These are phyloP conservation scores for Rhizophora mangle DNA, from an alignment of 345 rosid species.

Conservation along the genomic window DNA sequence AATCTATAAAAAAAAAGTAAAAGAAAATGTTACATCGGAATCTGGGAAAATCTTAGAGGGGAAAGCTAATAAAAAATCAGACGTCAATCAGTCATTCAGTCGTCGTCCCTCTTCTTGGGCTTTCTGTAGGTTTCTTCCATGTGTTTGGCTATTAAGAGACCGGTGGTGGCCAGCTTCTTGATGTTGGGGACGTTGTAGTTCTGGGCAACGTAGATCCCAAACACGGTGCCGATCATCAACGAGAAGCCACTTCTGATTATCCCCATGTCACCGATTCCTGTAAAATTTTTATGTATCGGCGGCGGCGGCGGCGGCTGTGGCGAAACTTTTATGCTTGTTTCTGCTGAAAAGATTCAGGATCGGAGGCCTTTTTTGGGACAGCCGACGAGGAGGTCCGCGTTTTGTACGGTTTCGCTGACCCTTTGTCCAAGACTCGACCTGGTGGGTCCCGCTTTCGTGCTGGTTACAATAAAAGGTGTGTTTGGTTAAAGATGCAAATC, in stretches of 20 bases:
- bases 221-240: slow-evolving; percentile 44
- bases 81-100: slow-evolving; percentile 13
- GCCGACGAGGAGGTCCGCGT: background rate
- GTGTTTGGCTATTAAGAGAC: slow-evolving; percentile 46
- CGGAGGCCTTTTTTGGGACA: too few relatives aligned
- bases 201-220: slow-evolving; percentile 59
- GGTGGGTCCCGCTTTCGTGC: too few relatives aligned
- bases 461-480: too few relatives aligned
- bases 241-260: slow-evolving; percentile 46
- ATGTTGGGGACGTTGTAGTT: slow-evolving; percentile 66
- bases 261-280: slow-evolving; percentile 35
- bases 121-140: slow-evolving; percentile 61
- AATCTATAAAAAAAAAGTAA: background rate
- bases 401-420: slow-evolving; percentile 3
- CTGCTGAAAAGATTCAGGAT: too few relatives aligned
- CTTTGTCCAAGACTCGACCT: background rate
- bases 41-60: background rate
- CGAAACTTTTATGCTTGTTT: too few relatives aligned
- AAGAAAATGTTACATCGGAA: background rate
- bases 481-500: too few relatives aligned
- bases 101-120: slow-evolving; percentile 47
- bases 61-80: background rate
- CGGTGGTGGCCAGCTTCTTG: slow-evolving; percentile 46
- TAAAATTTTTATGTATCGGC: too few relatives aligned
- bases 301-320: too few relatives aligned